These are phyloP conservation scores for Pseudofabraea citricarpa DNA, from an alignment of 2,329 filamentous ascomycete genomes.

Conservation along the genomic window DNA sequence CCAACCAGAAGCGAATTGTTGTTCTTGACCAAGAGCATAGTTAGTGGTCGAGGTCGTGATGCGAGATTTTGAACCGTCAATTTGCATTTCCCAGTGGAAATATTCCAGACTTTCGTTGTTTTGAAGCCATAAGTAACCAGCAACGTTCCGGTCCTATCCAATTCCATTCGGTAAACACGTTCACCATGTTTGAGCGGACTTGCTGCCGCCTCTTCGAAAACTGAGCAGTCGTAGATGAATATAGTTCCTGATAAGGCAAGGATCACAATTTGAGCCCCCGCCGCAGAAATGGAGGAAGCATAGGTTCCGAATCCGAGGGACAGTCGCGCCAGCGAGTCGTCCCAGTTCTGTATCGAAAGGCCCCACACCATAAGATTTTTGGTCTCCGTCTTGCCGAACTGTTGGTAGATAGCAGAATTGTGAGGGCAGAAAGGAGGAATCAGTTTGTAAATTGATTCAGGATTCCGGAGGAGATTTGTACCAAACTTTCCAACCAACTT, in stretches of 20 bases:
- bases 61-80: conserved; percentile 16
- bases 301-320: neutral
- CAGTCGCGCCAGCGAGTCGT: neutral
- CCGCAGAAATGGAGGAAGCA: neutral
- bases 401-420: conserved; percentile 1
- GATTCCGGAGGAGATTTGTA: neutral
- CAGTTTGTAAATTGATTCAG: conserved; percentile 6
- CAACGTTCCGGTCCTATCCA: conserved; percentile 16
- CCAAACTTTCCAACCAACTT: conserved; percentile 8
- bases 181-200: too few relatives aligned
- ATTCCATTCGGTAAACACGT: conserved; percentile 18
- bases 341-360: neutral
- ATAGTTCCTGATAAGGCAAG: too few relatives aligned
- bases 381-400: neutral
- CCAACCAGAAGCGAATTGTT: conserved; percentile 20
- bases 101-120: conserved; percentile 24
- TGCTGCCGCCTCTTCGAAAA: conserved; percentile 19
- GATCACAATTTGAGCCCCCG: neutral
- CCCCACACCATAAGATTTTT: neutral
- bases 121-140: conserved; percentile 25
- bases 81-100: conserved; percentile 20
- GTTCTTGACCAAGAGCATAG: conserved; percentile 19
- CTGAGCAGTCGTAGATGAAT: conserved; percentile 16
- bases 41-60: conserved; percentile 19
- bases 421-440: conserved; percentile 10